These are phyloP conservation scores for Neurospora africana DNA, from an alignment of 495 filamentous ascomycete genomes.

Conservation along the genomic window DNA sequence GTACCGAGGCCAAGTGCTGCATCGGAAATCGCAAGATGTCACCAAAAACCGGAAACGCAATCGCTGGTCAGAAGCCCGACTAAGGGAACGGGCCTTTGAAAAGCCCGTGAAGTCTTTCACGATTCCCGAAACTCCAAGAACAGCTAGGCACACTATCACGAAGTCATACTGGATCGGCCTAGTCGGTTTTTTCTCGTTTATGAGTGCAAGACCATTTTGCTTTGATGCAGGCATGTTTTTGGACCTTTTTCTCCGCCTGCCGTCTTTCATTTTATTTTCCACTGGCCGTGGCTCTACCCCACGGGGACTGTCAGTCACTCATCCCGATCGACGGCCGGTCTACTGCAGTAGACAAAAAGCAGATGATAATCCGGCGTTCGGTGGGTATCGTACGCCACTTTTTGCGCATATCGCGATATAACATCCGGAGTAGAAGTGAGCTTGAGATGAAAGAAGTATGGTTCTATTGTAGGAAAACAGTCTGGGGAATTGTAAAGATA, in stretches of 20 bases:
- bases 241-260: background rate
- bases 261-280: background rate
- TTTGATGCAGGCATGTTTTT: background rate
- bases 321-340: background rate
- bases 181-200: background rate
- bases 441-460: background rate
- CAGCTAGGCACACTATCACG: background rate
- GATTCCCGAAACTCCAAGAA: background rate
- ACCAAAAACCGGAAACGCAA: background rate
- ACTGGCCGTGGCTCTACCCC: background rate
- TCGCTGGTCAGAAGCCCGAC: background rate
- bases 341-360: background rate
- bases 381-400: background rate
- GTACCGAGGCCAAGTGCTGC: background rate
- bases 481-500: background rate
- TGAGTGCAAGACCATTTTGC: background rate
- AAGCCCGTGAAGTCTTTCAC: background rate
- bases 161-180: background rate
- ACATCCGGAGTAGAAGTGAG: background rate
- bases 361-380: background rate
- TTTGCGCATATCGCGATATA: background rate
- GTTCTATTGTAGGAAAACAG: background rate
- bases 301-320: background rate
- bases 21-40: background rate
- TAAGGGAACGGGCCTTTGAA: background rate